Evolutionary conservation across 108 stramenopile species (phyloP).

Genomic region (Craspedostauros australis): DNA sequence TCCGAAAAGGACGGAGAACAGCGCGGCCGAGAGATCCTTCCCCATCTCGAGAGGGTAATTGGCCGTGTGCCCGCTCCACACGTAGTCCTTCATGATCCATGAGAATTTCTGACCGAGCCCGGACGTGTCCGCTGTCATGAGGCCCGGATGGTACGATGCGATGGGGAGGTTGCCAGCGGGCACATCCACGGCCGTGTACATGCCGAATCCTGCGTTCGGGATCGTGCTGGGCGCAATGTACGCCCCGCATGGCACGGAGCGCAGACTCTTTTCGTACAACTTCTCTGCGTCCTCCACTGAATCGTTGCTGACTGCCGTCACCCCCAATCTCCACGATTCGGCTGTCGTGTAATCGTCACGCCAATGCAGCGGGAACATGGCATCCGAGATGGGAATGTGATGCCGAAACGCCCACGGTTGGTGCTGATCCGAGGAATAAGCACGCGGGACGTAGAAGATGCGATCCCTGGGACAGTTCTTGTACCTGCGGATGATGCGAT

Average conservation of each 20-base stretch:
- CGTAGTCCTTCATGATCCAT: conserved; percentile 19
- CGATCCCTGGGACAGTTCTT: conserved; percentile 21
- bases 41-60: background rate
- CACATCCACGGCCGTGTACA: conserved; percentile 36
- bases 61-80: conserved; percentile 7
- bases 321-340: conserved; percentile 1
- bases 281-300: background rate
- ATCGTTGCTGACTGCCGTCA: background rate
- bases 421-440: conserved; percentile 25
- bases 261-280: conserved; percentile 5
- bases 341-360: conserved; percentile 13
- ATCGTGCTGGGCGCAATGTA: conserved; percentile 49
- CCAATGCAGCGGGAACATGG: conserved; percentile 37
- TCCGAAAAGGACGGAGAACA: conserved; percentile 17
- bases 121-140: background rate
- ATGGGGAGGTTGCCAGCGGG: conserved; percentile 1
- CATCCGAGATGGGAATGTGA: conserved; percentile 23
- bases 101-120: conserved; percentile 5
- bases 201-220: conserved; percentile 45
- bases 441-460: conserved; percentile 9
- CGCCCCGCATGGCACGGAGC: conserved; percentile 25
- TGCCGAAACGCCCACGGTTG: conserved; percentile 25
- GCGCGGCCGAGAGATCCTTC: conserved; percentile 11
- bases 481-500: background rate
- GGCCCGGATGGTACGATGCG: conserved; percentile 1